Base-by-base conservation (phyloP, 768 basidiomycete genomes). In the Tubosaeta sp. region DNA sequence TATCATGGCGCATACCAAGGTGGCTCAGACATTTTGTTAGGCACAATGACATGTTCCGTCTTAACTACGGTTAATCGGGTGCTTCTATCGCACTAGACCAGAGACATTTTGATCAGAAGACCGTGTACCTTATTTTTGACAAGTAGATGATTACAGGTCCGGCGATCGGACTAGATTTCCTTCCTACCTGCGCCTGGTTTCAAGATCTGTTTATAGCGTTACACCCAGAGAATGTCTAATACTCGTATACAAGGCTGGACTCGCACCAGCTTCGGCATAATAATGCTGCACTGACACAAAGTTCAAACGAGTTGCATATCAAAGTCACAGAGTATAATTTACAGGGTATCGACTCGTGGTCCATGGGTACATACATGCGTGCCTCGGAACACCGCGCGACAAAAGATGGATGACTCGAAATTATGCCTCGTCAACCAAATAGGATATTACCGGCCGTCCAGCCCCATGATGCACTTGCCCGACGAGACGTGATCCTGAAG, bases 41-140 rank as follows among this genome's bases (percentile, higher is more conserved):
- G 49, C 73, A 78, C 64, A 95, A 95, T 69, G 90, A 94, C 67
- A 84, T 94, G 54, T 94, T 96, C 88, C 87, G 90, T 56, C 84
- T 93, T 70, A 90, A 90, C 74, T 80, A 82, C 64, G 86, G 81
- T 58, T 63, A 48, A 59, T 50, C 52, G 32, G 35, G 30, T 56
- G 44, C 16, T n/a, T 44, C 21, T 11, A 38, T 48, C 39, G 36
- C 31, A 30, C 31, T 47, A 51, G 54, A 49, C 38, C 16, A 35
- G 50, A 56, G 52, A 62, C 59, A 34, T 47, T 49, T 49, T 60
- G 60, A 46, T 57, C 61, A 48, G 30, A 32, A 18, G 38, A 46
- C 25, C 11, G 39, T 49, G 30, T 64, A 61, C 41, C 45, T 48
- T 59, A 53, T 11, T 24, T 32, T 30, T 36, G 42, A 57, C 52